Evolutionary conservation across 164 flowering plant genomes (phyloP).

Genomic region (Dillenia suffruticosa): DNA sequence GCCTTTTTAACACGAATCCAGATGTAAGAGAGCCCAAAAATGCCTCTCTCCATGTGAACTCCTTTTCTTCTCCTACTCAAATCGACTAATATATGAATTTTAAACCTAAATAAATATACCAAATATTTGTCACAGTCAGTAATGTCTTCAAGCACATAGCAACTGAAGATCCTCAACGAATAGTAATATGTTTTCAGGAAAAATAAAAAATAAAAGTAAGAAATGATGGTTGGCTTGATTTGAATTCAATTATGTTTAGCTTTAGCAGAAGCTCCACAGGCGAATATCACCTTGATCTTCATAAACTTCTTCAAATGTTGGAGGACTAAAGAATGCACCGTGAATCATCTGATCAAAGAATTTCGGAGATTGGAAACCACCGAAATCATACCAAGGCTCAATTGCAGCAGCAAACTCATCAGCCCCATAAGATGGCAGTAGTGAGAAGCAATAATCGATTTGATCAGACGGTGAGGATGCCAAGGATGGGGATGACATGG

Average conservation of each 20-base stretch:
- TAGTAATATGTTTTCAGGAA: not conserved
- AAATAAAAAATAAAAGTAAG: slow-evolving; percentile 10
- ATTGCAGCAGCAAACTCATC: slow-evolving; percentile 6
- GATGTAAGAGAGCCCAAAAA: slow-evolving; percentile 24
- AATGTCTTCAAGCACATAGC: slow-evolving; percentile 28
- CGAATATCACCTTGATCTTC: slow-evolving; percentile 41
- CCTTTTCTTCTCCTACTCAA: slow-evolving; percentile 7
- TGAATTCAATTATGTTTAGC: slow-evolving; percentile 7
- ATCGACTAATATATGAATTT: not conserved
- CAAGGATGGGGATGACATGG: not conserved
- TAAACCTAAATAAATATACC: not conserved
- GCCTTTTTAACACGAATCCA: slow-evolving; percentile 5
- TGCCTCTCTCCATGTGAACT: slow-evolving; percentile 16
- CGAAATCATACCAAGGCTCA: slow-evolving; percentile 16
- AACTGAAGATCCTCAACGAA: slow-evolving; percentile 20
- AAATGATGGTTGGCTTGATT: not conserved
- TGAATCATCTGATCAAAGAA: slow-evolving; percentile 29
- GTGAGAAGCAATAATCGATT: slow-evolving; percentile 21
- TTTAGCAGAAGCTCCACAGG: slow-evolving; percentile 52
- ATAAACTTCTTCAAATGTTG: slow-evolving; percentile 23
- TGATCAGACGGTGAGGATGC: slow-evolving; percentile 16
- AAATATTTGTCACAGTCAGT: slow-evolving; percentile 29
- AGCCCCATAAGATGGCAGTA: slow-evolving; percentile 6
- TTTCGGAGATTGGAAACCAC: slow-evolving; percentile 24
- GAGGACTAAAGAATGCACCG: slow-evolving; percentile 27